phyloP scores from a whole-genome alignment of 345 rosid species.

The Euclidium syriacum region DNA sequence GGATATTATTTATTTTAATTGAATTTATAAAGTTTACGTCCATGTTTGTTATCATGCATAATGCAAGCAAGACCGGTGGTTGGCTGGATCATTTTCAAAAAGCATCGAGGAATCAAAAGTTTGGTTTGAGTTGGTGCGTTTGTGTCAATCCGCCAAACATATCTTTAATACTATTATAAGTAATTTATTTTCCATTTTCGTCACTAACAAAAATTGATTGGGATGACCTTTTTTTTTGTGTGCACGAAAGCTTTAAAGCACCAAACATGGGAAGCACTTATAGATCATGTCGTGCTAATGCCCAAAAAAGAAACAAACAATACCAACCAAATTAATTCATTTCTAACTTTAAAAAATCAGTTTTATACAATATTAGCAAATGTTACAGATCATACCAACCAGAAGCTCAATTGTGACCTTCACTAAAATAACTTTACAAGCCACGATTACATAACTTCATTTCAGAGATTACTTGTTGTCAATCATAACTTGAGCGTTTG shows the following conservation, averaged over 20 bases:
- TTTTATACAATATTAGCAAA: constrained; percentile 8
- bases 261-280: constrained; percentile 31
- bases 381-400: constrained; percentile 24
- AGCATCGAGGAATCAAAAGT: background rate
- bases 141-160: background rate
- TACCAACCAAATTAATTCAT: background rate
- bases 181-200: background rate
- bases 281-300: constrained; percentile 21
- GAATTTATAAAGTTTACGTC: no score
- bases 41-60: no score
- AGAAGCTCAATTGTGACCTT: background rate
- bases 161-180: no score
- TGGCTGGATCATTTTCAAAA: background rate
- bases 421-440: background rate
- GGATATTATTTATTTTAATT: no score
- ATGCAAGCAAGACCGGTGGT: no score
- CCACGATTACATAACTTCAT: background rate
- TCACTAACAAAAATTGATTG: constrained; percentile 17
- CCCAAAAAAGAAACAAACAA: background rate
- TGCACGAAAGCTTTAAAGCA: constrained; percentile 1
- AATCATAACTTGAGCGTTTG: background rate
- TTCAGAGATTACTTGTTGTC: background rate
- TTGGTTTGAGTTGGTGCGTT: background rate
- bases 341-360: background rate
- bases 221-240: background rate